Evolutionary conservation across 768 basidiomycete species (phyloP).

Genomic region (Mrakia hoshinonis): DNA sequence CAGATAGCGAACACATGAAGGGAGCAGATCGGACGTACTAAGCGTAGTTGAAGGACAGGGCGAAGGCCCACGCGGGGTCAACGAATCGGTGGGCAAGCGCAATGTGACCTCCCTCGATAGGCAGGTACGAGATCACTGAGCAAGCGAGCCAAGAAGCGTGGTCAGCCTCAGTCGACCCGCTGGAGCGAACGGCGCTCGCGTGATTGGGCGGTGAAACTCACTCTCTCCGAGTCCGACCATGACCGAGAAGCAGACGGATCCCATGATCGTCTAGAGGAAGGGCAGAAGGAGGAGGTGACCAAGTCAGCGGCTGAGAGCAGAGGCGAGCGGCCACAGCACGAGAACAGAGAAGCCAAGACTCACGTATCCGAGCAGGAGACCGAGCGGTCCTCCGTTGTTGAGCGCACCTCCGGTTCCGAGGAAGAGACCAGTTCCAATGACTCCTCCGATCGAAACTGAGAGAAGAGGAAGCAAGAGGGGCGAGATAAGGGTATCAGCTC

Average conservation of each 20-base stretch:
- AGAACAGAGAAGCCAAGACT: no score
- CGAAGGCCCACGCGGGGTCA: constrained; percentile 29
- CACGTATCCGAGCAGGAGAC: constrained; percentile 32
- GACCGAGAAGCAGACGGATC: constrained; percentile 21
- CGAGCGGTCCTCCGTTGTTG: constrained; percentile 33
- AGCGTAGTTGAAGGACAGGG: constrained; percentile 29
- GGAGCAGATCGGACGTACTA: constrained; percentile 16
- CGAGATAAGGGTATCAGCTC: no score
- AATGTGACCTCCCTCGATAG: constrained; percentile 30
- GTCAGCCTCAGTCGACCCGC: neutral
- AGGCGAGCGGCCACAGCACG: neutral
- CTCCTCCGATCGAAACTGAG: constrained; percentile 21
- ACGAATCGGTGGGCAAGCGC: constrained; percentile 29
- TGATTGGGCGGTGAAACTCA: neutral
- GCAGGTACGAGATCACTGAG: constrained; percentile 29
- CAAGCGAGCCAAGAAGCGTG: neutral
- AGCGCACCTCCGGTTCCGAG: constrained; percentile 35
- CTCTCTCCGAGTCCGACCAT: constrained; percentile 29
- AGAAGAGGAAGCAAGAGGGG: no score
- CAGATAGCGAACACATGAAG: neutral
- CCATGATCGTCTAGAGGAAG: constrained; percentile 17
- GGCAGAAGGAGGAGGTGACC: neutral
- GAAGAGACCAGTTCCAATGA: constrained; percentile 34
- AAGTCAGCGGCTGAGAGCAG: neutral
- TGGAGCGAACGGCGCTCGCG: neutral